A percentile compares a stretch with the other conserved stretches of the same genome.
Conservation (phyloP, 495 filamentous ascomycete species). For the Daldinia loculata region DNA sequence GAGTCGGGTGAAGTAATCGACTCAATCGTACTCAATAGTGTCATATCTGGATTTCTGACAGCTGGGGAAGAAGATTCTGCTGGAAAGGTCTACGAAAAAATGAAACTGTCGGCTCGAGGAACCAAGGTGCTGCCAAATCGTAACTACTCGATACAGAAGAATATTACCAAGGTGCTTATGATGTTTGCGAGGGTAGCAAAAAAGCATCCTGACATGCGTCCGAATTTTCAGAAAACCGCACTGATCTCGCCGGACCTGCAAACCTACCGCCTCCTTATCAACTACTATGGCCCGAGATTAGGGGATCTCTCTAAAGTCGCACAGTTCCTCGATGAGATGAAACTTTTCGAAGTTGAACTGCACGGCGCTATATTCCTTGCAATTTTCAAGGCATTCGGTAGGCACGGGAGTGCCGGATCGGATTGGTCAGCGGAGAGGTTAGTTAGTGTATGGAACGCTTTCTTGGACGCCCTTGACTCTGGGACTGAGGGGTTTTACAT, state of each 20-base stretch:
- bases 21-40: conserved; percentile 82
- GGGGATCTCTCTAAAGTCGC: conserved; percentile 67
- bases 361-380: conserved; percentile 70
- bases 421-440: conserved; percentile 72
- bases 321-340: conserved; percentile 72
- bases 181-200: conserved; percentile 58
- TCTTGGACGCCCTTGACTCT: conserved; percentile 54
- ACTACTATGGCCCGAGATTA: conserved; percentile 58
- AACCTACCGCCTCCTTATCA: conserved; percentile 72
- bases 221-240: conserved; percentile 61
- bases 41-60: conserved; percentile 79
- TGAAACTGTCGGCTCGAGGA: conserved; percentile 68
- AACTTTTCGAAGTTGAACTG: conserved; percentile 60
- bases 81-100: conserved; percentile 79
- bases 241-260: conserved; percentile 67
- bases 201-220: conserved; percentile 51
- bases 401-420: conserved; percentile 70
- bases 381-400: conserved; percentile 77
- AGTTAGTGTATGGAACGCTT: conserved; percentile 57
- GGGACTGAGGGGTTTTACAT: conserved; percentile 51
- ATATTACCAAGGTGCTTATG: conserved; percentile 63
- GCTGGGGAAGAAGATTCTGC: conserved; percentile 76
- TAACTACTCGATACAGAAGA: conserved; percentile 57
- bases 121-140: conserved; percentile 47
- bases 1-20: conserved; percentile 86